Conservation (phyloP, 805 yeast species). For the Candida maris region DNA sequence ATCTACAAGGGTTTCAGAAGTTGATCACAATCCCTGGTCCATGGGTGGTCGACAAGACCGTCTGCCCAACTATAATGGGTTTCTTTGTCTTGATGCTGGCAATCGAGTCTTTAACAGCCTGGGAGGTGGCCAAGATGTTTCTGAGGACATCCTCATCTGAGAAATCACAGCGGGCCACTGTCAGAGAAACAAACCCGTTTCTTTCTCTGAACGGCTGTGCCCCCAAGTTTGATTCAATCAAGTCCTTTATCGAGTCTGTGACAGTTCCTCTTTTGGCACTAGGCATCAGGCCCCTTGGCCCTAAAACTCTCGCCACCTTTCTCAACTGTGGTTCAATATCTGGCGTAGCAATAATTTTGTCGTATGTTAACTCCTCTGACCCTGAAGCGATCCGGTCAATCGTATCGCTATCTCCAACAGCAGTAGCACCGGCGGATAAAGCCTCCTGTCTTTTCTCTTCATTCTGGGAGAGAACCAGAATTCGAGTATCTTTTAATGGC, state of each 20-base stretch:
- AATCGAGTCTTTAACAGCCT: slow-evolving; percentile 53
- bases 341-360: slow-evolving; percentile 81
- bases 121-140: slow-evolving; percentile 65
- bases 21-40: slow-evolving; percentile 79
- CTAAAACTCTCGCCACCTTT: slow-evolving; percentile 73
- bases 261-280: slow-evolving; percentile 83
- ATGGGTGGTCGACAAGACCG: slow-evolving; percentile 63
- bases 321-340: slow-evolving; percentile 64
- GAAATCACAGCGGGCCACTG: slow-evolving; percentile 76
- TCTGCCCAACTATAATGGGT: slow-evolving; percentile 66
- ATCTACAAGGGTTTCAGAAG: too few species aligned
- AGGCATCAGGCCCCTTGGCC: slow-evolving; percentile 90
- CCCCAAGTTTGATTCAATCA: slow-evolving; percentile 57
- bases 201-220: slow-evolving; percentile 77
- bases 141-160: slow-evolving; percentile 70
- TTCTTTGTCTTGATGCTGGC: slow-evolving; percentile 59
- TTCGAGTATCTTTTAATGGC: slow-evolving; percentile 60
- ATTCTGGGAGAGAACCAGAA: slow-evolving; percentile 65
- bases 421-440: slow-evolving; percentile 53
- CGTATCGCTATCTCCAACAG: slow-evolving; percentile 71
- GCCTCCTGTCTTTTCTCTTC: slow-evolving; percentile 52
- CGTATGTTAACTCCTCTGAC: slow-evolving; percentile 54
- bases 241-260: slow-evolving; percentile 52
- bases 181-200: slow-evolving; percentile 54
- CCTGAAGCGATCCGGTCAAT: slow-evolving; percentile 57